A percentile compares a stretch with the other conserved stretches of the same genome.
Conservation (phyloP, 257 asterid species). For the Solanum pennellii region DNA sequence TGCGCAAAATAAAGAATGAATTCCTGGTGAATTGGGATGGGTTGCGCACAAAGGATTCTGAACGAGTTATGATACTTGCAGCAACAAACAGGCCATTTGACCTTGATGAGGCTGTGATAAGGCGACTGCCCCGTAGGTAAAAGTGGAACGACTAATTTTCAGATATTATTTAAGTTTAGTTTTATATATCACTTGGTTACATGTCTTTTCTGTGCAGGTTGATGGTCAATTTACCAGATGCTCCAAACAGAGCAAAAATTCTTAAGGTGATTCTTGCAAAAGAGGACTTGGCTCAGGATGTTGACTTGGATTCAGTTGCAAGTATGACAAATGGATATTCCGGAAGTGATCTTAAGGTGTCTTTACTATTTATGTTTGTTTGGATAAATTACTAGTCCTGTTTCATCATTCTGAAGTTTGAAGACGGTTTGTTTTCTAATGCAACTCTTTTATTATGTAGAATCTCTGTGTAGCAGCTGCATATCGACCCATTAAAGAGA, state of each 20-base stretch:
- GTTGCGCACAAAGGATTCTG: constrained; percentile 76
- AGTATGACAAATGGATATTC: constrained; percentile 85
- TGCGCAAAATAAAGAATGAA: constrained; percentile 97
- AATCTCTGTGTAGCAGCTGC: constrained; percentile 91
- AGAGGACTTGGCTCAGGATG: constrained; percentile 70
- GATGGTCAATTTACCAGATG: constrained; percentile 94
- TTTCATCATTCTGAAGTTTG: not conserved
- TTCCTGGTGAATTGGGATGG: constrained; percentile 96
- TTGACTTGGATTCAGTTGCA: constrained; percentile 67
- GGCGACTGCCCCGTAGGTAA: no score
- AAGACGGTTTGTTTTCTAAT: no score
- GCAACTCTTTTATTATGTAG: not conserved
- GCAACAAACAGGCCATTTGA: constrained; percentile 96
- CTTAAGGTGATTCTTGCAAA: constrained; percentile 69
- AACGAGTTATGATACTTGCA: constrained; percentile 84
- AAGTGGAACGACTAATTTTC: not conserved
- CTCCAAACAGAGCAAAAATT: constrained; percentile 76
- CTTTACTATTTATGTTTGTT: not conserved
- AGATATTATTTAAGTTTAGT: not conserved
- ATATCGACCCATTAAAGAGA: constrained; percentile 77
- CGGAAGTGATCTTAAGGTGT: constrained; percentile 92
- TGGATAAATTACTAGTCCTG: not conserved
- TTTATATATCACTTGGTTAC: not conserved
- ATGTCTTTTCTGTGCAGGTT: constrained; percentile 25
- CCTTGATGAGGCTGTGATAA: constrained; percentile 1